A percentile compares a stretch with the other conserved stretches of the same genome.
Evolutionary conservation across 805 yeast species (phyloP).

Genomic region (Candida chilensis): DNA sequence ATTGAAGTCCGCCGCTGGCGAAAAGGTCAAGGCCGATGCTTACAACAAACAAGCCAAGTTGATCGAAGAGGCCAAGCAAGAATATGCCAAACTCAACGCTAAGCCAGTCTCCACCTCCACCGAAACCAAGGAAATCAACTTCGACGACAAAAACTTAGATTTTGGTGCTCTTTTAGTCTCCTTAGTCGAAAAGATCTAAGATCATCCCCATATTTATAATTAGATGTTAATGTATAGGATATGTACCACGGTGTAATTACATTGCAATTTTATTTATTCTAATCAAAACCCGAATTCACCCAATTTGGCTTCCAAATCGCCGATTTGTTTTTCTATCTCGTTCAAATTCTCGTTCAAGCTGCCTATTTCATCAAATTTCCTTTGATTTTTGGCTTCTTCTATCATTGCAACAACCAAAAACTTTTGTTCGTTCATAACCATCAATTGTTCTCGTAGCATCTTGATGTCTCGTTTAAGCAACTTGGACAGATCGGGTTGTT

Average conservation of each 20-base stretch:
- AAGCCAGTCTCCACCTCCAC: slow-evolving; percentile 27
- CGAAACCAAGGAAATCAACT: slow-evolving; percentile 46
- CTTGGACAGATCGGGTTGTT: no score
- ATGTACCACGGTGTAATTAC: no score
- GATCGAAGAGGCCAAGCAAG: slow-evolving; percentile 83
- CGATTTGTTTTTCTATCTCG: slow-evolving; percentile 46
- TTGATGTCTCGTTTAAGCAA: slow-evolving; percentile 46
- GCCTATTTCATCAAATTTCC: slow-evolving; percentile 71
- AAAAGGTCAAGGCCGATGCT: slow-evolving; percentile 47
- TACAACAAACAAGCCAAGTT: slow-evolving; percentile 63
- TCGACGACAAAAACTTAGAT: slow-evolving; percentile 89
- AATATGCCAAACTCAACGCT: slow-evolving; percentile 60
- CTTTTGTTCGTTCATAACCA: slow-evolving; percentile 82
- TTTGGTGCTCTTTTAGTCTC: slow-evolving; percentile 61
- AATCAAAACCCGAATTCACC: slow-evolving; percentile 42
- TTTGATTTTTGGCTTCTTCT: slow-evolving; percentile 46
- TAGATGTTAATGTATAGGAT: no score
- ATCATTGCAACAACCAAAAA: slow-evolving; percentile 63
- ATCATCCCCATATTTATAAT: no score
- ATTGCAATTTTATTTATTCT: no score
- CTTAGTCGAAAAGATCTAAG: slow-evolving; percentile 58
- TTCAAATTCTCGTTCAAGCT: slow-evolving; percentile 47
- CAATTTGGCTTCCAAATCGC: slow-evolving; percentile 32
- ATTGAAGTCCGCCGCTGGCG: slow-evolving; percentile 51
- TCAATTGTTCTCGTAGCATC: slow-evolving; percentile 57